These are phyloP conservation scores for Scheffersomyces ergatensis DNA, from an alignment of 805 yeast genomes.

Conservation along the genomic window DNA sequence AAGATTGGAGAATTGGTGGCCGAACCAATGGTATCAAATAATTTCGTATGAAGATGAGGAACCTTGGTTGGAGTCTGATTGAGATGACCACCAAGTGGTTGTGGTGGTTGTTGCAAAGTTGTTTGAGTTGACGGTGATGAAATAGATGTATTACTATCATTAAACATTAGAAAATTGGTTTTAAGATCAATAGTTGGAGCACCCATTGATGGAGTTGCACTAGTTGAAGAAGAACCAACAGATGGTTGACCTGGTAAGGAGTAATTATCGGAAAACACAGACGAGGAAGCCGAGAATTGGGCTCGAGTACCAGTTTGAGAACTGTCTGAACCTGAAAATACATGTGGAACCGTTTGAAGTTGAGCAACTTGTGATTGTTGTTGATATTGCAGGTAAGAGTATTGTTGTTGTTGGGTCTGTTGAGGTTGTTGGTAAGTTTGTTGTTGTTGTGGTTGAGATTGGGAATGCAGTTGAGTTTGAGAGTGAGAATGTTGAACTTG, in stretches of 20 bases:
- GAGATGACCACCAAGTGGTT: too few species aligned
- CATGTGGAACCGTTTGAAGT: conserved; percentile 3
- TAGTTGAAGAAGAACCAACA: background rate
- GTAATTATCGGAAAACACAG: background rate
- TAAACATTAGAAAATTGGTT: conserved; percentile 13
- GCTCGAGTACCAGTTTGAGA: background rate
- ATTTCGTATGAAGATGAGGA: conserved; percentile 8
- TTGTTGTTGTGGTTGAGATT: conserved; percentile 4
- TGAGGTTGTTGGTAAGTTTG: conserved; percentile 1
- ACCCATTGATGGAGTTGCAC: background rate
- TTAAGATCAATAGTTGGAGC: conserved; percentile 13
- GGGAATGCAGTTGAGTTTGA: conserved; percentile 5
- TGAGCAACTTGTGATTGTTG: background rate
- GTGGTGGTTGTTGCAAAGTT: conserved; percentile 4
- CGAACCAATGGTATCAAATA: conserved; percentile 13
- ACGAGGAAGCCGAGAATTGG: background rate
- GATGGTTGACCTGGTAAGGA: background rate
- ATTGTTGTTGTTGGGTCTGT: conserved; percentile 3
- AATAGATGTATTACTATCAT: conserved; percentile 16
- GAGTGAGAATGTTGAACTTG: conserved; percentile 6
- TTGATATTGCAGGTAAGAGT: conserved; percentile 5
- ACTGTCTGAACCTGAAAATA: conserved; percentile 2
- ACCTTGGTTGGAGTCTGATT: conserved; percentile 4
- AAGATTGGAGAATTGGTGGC: conserved; percentile 16
- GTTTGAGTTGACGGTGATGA: conserved; percentile 8